These are phyloP conservation scores for Zoysia matrella DNA, from an alignment of 202 grass and related monocot species.

Conservation along the genomic window DNA sequence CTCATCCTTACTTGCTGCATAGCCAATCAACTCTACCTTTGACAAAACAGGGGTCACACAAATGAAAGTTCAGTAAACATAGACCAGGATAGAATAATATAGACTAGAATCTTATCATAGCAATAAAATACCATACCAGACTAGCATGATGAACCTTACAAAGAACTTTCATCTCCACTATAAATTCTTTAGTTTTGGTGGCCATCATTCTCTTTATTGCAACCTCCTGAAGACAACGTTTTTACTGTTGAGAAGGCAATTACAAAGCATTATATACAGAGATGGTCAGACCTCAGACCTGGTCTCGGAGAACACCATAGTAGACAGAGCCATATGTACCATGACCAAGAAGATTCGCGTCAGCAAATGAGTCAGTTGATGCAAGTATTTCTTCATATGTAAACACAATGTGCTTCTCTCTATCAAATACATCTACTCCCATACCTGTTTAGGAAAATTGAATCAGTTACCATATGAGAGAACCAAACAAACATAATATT, in stretches of 20 bases:
- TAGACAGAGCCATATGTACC: constrained; percentile 98
- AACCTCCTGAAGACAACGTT: constrained; percentile 75
- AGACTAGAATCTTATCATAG: constrained; percentile 22
- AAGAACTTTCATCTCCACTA: constrained; percentile 96
- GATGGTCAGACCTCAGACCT: constrained; percentile 57
- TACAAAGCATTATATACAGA: constrained; percentile 33
- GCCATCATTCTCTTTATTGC: constrained; percentile 98
- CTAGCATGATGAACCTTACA: constrained; percentile 99
- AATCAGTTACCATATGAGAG: constrained; percentile 15
- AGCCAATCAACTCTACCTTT: constrained; percentile 99
- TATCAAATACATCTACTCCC: constrained; percentile 80
- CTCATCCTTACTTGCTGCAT: constrained; percentile 94
- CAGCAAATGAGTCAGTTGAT: constrained; percentile 90
- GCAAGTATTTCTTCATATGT: constrained; percentile 80
- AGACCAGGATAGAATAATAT: constrained; percentile 4
- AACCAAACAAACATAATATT: constrained; percentile 14
- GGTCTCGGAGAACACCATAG: constrained; percentile 91
- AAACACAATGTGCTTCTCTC: constrained; percentile 87
- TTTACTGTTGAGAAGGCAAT: constrained; percentile 26
- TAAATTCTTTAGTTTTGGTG: constrained; percentile 98
- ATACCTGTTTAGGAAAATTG: constrained; percentile 56
- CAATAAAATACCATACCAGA: constrained; percentile 70
- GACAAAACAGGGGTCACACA: constrained; percentile 75
- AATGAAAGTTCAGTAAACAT: constrained; percentile 55
- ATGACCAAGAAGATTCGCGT: constrained; percentile 96